These are phyloP conservation scores for Colletotrichum liaoningense DNA, from an alignment of 2,329 filamentous ascomycete genomes.

Conservation along the genomic window DNA sequence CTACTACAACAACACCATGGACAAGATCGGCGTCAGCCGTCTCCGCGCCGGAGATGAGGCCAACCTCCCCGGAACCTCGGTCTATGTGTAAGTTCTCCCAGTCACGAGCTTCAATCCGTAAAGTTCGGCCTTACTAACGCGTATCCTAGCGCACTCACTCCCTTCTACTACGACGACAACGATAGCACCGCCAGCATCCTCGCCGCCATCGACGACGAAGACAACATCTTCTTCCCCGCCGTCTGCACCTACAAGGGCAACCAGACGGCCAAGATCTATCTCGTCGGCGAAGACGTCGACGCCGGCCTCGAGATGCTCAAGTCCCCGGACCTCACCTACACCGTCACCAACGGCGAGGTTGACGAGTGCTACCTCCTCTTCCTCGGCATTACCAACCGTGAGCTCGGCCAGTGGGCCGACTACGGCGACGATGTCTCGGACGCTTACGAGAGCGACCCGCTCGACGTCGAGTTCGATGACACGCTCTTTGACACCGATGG, in stretches of 20 bases:
- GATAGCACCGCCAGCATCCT: neutral
- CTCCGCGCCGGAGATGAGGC: neutral
- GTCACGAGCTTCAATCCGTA: neutral
- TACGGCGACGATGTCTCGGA: neutral
- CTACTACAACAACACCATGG: conserved; percentile 18
- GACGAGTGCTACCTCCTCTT: neutral
- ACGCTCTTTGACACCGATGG: neutral
- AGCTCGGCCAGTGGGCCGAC: neutral
- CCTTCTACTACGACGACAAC: neutral
- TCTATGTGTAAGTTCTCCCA: neutral
- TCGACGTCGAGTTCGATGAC: neutral
- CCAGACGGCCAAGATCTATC: neutral
- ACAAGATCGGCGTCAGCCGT: conserved; percentile 4
- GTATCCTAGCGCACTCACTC: neutral
- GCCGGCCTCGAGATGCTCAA: neutral
- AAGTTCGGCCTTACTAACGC: neutral
- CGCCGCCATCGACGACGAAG: neutral
- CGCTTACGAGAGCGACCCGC: neutral
- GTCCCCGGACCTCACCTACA: neutral
- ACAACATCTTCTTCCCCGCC: neutral
- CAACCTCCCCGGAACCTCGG: neutral
- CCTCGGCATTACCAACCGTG: neutral
- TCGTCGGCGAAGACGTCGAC: neutral
- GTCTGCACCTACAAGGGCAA: neutral
- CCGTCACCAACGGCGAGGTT: neutral